Percentiles rank a stretch among this genome's conserved stretches.
phyloP scores from a whole-genome alignment of 164 flowering plant genomes.

The Echeveria elegans region DNA sequence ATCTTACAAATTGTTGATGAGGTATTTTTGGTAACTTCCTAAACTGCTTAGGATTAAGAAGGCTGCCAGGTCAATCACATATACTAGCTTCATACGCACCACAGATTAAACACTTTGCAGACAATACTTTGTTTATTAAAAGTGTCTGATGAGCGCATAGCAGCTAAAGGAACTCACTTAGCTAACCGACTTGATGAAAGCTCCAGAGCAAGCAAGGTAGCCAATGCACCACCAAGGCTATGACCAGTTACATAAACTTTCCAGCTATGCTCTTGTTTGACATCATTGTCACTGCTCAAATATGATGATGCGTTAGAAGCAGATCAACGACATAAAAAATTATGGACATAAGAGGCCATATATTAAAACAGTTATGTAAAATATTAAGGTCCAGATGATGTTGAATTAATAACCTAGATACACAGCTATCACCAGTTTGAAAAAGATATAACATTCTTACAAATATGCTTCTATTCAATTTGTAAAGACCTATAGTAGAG shows the following conservation, averaged over 20 bases:
- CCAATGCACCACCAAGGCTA: slow-evolving; percentile 95
- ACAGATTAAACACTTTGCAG: too few relatives aligned
- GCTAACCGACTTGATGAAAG: slow-evolving; percentile 84
- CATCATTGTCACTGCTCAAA: slow-evolving; percentile 48
- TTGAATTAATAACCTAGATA: background rate
- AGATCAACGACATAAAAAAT: background rate
- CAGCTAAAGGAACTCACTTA: slow-evolving; percentile 44
- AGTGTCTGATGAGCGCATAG: background rate
- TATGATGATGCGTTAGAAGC: background rate
- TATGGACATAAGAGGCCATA: background rate
- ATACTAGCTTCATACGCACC: background rate
- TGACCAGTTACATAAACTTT: slow-evolving; percentile 92
- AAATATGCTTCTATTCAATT: background rate
- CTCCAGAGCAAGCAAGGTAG: slow-evolving; percentile 92
- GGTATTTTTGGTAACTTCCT: background rate
- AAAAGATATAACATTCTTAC: background rate
- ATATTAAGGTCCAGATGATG: background rate
- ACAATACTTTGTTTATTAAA: background rate
- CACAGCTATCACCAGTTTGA: background rate
- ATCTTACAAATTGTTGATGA: too few relatives aligned
- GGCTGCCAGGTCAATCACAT: background rate
- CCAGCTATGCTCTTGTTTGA: slow-evolving; percentile 49
- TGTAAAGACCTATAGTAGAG: background rate
- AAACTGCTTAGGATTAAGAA: background rate
- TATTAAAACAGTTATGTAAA: background rate